phyloP scores from a whole-genome alignment of 495 filamentous ascomycete species.

The Trichocladium antarcticum region DNA sequence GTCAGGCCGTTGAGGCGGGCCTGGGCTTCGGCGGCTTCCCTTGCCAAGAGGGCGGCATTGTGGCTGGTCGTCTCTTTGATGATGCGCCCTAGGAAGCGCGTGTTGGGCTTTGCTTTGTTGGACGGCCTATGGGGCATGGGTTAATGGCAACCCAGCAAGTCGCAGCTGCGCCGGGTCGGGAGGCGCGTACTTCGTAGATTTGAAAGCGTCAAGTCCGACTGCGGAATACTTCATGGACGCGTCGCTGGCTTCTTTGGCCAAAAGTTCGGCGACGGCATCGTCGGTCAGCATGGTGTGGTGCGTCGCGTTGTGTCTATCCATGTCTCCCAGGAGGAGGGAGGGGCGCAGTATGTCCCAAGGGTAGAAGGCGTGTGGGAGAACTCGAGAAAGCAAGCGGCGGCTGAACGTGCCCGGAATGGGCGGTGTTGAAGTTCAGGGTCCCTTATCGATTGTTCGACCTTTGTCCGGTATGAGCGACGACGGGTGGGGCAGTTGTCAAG shows the following conservation, averaged over 20 bases:
- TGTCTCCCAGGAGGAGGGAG: background rate
- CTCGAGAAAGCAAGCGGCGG: background rate
- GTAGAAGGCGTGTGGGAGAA: background rate
- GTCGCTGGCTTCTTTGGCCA: constrained; percentile 62
- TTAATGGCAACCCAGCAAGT: background rate
- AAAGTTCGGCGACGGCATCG: constrained; percentile 61
- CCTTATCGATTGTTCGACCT: background rate
- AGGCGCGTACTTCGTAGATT: constrained; percentile 48
- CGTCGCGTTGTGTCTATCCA: constrained; percentile 16
- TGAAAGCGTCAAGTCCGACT: constrained; percentile 59
- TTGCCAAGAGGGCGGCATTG: constrained; percentile 76
- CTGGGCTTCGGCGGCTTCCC: constrained; percentile 54
- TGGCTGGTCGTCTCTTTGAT: constrained; percentile 81
- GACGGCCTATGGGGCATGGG: constrained; percentile 30
- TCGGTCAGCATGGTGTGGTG: constrained; percentile 47
- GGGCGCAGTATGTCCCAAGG: background rate
- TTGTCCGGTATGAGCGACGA: background rate
- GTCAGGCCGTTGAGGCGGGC: constrained; percentile 37
- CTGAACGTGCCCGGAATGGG: background rate
- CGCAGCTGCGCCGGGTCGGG: background rate
- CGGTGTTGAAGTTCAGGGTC: background rate
- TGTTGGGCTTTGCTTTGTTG: constrained; percentile 81
- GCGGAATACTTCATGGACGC: constrained; percentile 58
- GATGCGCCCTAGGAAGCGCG: constrained; percentile 75
- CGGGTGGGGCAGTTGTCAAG: no score